Base-by-base conservation (phyloP, 1,284 basidiomycete species). In the Psilocybe mexicana region DNA sequence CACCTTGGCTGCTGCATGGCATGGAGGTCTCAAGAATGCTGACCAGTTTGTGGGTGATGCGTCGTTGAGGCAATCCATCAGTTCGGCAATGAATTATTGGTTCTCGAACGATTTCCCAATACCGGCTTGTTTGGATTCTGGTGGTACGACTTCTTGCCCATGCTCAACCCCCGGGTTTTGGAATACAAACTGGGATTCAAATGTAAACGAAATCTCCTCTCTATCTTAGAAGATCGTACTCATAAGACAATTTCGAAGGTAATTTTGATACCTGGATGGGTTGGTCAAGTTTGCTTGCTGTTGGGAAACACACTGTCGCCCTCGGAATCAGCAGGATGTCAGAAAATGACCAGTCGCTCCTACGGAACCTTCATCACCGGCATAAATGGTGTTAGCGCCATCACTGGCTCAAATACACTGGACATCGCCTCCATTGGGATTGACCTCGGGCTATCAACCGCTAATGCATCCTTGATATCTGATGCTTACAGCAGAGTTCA, bases 181-280 rank as follows among this genome's bases (percentile, higher is more conserved):
- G 86, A 88, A 88, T 64, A 81, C 79, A 0, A 89, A 90, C 65
- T 90, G 87, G 87, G 87, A 78, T 65, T 80, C 78, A 7, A 87
- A 86, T 62, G 81, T 84, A 55, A 40, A 4, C 3, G 14, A 40
- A 40, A 65, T 53, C 52, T 28, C 40, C 18, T 18, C 4, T 3
- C 38, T 28, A 40, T 43, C 25, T 35, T 12, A 23, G 18, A 1
- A 18, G 18, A 18, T 18, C 18, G 18, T 44, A 2, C 35, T 14
- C 44, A 44, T 25, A 33, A 18, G 24, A 23, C 24, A n/a, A 44
- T 26, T 47, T 45, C 62, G 6, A n/a, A 86, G 79, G 75, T 85
- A 24, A 84, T 87, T 51, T 75, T 82, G 24, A 79, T 85, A 33
- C 86, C 87, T 1, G 73, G 74, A 55, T 73, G 81, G 36, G 81